Base-by-base conservation (phyloP, 2,329 filamentous ascomycete species). In the Xylaria sp. region DNA sequence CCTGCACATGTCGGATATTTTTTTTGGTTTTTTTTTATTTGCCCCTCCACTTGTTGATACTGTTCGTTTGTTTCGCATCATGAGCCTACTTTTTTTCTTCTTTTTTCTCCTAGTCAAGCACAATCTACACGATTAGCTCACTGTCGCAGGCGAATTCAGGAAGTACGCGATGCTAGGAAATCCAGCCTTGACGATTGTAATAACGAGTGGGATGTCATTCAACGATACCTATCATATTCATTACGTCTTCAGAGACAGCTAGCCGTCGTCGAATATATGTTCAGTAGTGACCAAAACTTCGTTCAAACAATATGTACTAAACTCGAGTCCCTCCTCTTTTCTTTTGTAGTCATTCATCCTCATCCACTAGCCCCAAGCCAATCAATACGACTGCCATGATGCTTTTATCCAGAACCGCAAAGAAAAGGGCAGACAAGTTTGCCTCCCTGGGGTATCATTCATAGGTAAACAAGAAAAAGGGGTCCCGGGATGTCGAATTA, bases 391-490 rank as follows among this genome's bases (percentile, higher is more conserved):
- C 47, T 53, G 7, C 47, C 16, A 34, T 16, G 16, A 58, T 58
- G 49, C 56, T 54, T 52, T 9, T 55, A 58, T 59, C 53, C 37
- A 57, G 30, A 50, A 23, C 44, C 44, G 48, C 51, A 23, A 51
- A 54, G 42, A 57, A 46, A 6, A 52, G 50, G 16, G 5, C 9
- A 46, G 57, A 37, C 52, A 62, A 61, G 30, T 49, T 46, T 2
- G 55, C 16, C 61, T 62, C 65, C 63, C 65, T 66, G 63, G 70
- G 70, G 70, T 72, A 72, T 72, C 70, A 70, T 71, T 51, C 53
- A 62, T 62, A 62, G 52, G 59, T 52, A 63, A 66, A 71, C 65
- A 59, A 67, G 70, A 68, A 51, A 42, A 42, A 42, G 1, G 30
- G 64, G 69, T 65, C 63, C 67, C 68, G 65, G 68, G 65, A 63